phyloP scores from a whole-genome alignment of 106 monocot species.

The Triglochin maritima region DNA sequence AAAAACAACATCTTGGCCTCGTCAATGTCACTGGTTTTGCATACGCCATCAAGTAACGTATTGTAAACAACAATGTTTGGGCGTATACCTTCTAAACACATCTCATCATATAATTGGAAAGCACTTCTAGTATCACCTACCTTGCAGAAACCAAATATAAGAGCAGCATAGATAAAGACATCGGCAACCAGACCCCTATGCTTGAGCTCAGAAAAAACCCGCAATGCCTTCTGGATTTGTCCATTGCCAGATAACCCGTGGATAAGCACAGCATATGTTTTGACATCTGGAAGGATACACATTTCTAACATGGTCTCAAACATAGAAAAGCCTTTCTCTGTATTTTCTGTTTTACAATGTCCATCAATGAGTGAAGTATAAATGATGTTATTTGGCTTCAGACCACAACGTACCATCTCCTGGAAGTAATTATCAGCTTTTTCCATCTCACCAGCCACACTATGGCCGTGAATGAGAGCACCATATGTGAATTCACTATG shows the following conservation, averaged over 20 bases:
- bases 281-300: slow-evolving; percentile 50
- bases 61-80: slow-evolving; percentile 72
- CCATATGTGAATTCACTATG: slow-evolving; percentile 71
- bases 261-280: slow-evolving; percentile 59
- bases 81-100: slow-evolving; percentile 41
- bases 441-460: slow-evolving; percentile 45
- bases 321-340: slow-evolving; percentile 32
- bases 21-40: slow-evolving; percentile 46
- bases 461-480: slow-evolving; percentile 45
- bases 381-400: slow-evolving; percentile 53
- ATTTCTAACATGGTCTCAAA: slow-evolving; percentile 34
- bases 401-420: slow-evolving; percentile 47
- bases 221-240: slow-evolving; percentile 50
- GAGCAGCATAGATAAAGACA: slow-evolving; percentile 46
- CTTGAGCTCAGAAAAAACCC: slow-evolving; percentile 43
- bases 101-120: slow-evolving; percentile 38
- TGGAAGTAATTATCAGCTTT: slow-evolving; percentile 46
- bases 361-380: slow-evolving; percentile 61
- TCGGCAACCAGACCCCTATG: slow-evolving; percentile 54
- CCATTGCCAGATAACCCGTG: slow-evolving; percentile 47
- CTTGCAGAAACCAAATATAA: slow-evolving; percentile 63
- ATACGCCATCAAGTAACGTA: slow-evolving; percentile 56
- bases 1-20: slow-evolving; percentile 39
- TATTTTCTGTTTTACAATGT: slow-evolving; percentile 40
- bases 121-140: slow-evolving; percentile 40